phyloP scores from a whole-genome alignment of 2,329 filamentous ascomycete genomes.

The Colletotrichum sp. region DNA sequence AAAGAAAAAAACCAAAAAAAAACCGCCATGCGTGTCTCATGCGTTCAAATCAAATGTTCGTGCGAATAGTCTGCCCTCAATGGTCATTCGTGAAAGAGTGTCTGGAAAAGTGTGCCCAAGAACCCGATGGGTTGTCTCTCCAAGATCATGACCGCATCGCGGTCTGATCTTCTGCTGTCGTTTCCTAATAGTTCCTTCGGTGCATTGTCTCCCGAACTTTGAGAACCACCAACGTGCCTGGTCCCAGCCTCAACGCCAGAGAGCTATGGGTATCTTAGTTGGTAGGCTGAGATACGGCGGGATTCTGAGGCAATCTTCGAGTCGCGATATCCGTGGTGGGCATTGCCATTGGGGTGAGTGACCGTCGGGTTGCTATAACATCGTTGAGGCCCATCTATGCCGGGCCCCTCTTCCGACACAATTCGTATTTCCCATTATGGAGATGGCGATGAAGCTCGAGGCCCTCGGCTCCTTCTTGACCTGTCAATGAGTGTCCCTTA shows the following conservation, averaged over 20 bases:
- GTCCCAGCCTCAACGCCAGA: neutral
- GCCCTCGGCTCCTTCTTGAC: neutral
- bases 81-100: neutral
- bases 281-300: neutral
- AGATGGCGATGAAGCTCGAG: neutral
- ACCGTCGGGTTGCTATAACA: neutral
- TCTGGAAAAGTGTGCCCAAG: neutral
- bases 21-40: constrained; percentile 26
- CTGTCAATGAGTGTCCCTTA: neutral
- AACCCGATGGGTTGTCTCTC: neutral
- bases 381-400: neutral
- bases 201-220: neutral
- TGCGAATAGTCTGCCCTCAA: neutral
- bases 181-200: neutral
- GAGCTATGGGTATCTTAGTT: neutral
- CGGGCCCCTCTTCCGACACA: neutral
- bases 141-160: neutral
- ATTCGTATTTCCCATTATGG: neutral
- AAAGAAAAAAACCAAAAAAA: neutral
- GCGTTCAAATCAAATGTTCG: constrained; percentile 1
- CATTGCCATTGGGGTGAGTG: neutral
- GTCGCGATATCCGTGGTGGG: neutral
- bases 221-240: neutral
- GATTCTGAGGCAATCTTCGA: neutral
- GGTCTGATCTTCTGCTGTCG: neutral